Evolutionary conservation across 2,329 filamentous ascomycete species (phyloP).

Genomic region (Fusarium xylarioides): DNA sequence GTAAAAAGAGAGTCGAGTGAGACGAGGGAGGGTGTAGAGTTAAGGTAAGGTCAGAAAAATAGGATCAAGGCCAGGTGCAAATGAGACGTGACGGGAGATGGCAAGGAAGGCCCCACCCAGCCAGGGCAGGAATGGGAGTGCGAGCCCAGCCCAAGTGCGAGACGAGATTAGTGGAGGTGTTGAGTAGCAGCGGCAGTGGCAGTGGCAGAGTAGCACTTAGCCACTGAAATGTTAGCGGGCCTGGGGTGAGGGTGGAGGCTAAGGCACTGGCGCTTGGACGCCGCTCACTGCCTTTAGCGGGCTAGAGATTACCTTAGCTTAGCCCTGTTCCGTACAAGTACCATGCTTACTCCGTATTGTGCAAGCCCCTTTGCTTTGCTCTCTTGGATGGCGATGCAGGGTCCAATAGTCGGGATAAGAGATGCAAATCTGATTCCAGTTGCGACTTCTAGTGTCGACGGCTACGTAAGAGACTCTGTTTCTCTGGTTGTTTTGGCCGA

Average conservation of each 20-base stretch:
- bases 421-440: constrained; percentile 24
- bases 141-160: constrained; percentile 27
- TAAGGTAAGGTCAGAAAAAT: constrained; percentile 13
- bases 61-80: constrained; percentile 3
- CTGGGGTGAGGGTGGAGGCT: constrained; percentile 8
- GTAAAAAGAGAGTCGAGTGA: not conserved
- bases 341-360: constrained; percentile 22
- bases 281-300: constrained; percentile 33
- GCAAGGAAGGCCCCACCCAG: constrained; percentile 17
- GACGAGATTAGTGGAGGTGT: constrained; percentile 8
- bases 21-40: constrained; percentile 15
- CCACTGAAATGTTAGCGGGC: constrained; percentile 28
- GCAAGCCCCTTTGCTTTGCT: constrained; percentile 11
- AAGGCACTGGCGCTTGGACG: constrained; percentile 23
- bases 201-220: constrained; percentile 13
- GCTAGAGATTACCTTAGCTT: constrained; percentile 20
- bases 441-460: not conserved
- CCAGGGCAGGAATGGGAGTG: constrained; percentile 26
- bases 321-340: constrained; percentile 24
- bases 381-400: constrained; percentile 8
- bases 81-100: constrained; percentile 25
- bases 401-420: constrained; percentile 4
- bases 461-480: constrained; percentile 21
- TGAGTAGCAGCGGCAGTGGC: constrained; percentile 15
- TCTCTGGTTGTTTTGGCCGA: not conserved